Conservation (phyloP, 805 yeast species). For the Myxozyma lipomycoides region DNA sequence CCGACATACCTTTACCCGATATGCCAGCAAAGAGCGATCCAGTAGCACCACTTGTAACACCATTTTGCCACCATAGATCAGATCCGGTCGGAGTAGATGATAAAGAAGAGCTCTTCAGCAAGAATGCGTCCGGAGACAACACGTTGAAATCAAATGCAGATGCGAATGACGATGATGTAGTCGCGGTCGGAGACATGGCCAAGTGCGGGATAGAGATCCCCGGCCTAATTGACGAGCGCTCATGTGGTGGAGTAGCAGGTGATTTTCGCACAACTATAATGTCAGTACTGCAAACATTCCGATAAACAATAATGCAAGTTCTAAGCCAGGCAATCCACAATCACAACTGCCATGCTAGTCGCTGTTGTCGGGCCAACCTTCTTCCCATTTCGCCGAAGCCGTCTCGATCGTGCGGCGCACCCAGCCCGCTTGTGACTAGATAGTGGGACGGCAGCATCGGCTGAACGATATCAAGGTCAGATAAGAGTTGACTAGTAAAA, state of each 20-base stretch:
- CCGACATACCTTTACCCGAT: neutral
- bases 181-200: neutral
- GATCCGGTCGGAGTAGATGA: conserved; percentile 4
- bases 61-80: conserved; percentile 12
- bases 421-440: too few relatives aligned
- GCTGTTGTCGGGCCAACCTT: too few relatives aligned
- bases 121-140: conserved; percentile 22
- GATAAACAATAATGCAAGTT: too few relatives aligned
- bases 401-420: too few relatives aligned
- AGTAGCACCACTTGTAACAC: neutral
- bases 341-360: too few relatives aligned
- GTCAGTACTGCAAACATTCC: too few relatives aligned
- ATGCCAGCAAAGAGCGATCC: neutral
- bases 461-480: too few relatives aligned
- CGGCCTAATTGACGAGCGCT: neutral
- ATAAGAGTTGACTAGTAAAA: too few relatives aligned
- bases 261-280: too few relatives aligned
- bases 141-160: conserved; percentile 4
- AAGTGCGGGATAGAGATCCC: conserved; percentile 6
- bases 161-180: neutral
- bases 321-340: too few relatives aligned
- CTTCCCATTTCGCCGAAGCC: too few relatives aligned
- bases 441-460: too few relatives aligned
- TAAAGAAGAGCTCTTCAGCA: neutral
- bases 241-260: neutral